Conservation (phyloP, 192 early-diverging fungal species). For the Coemansia sp. region DNA sequence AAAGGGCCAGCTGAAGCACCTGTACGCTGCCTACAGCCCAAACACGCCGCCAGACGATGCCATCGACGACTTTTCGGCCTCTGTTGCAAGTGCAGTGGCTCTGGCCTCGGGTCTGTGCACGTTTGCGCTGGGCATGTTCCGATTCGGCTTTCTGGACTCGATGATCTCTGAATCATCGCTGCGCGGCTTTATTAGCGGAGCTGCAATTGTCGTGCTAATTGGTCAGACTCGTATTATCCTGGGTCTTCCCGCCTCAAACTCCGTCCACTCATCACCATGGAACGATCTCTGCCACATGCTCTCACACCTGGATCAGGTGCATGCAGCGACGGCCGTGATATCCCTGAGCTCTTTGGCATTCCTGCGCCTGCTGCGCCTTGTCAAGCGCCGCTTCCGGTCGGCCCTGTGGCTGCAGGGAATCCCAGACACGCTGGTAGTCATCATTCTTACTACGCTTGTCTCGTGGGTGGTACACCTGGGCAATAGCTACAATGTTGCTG, state of each 20-base stretch:
- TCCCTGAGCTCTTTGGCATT: slow-evolving; percentile 71
- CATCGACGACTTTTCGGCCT: slow-evolving; percentile 49
- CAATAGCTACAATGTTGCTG: slow-evolving; percentile 63
- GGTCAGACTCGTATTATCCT: slow-evolving; percentile 81
- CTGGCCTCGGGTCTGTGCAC: slow-evolving; percentile 93
- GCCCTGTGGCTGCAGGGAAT: slow-evolving; percentile 64
- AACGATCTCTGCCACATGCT: slow-evolving; percentile 71
- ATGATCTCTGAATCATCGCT: slow-evolving; percentile 90
- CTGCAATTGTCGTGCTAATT: slow-evolving; percentile 87
- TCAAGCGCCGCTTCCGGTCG: slow-evolving; percentile 37
- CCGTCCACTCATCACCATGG: slow-evolving; percentile 74
- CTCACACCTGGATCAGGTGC: slow-evolving; percentile 59
- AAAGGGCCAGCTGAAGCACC: slow-evolving; percentile 58
- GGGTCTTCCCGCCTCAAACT: slow-evolving; percentile 56
- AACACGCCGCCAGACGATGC: slow-evolving; percentile 48
- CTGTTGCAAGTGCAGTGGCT: slow-evolving; percentile 66
- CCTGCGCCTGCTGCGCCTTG: slow-evolving; percentile 55
- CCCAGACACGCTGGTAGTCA: slow-evolving; percentile 89
- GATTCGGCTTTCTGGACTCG: slow-evolving; percentile 97
- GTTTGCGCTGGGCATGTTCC: slow-evolving; percentile 89
- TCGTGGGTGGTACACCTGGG: slow-evolving; percentile 58
- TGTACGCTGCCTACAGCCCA: slow-evolving; percentile 48
- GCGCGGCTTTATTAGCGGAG: slow-evolving; percentile 93
- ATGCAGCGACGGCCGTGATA: slow-evolving; percentile 67
- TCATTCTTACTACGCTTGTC: slow-evolving; percentile 69